Conservation (phyloP, 441 rosid genomes). For the Hura crepitans region DNA sequence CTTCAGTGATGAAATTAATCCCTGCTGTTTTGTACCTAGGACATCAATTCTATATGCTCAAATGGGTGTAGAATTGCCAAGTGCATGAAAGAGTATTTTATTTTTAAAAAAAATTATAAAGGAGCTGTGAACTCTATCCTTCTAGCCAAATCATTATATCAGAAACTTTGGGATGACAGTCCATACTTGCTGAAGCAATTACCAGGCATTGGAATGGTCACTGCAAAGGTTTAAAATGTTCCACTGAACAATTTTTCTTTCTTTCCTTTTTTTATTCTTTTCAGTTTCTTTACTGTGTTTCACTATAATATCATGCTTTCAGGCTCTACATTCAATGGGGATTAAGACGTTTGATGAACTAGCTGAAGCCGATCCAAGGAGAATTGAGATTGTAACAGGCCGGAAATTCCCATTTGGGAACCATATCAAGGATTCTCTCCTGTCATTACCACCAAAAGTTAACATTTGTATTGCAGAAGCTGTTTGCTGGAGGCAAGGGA, state of each 20-base stretch:
- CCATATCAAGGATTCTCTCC: constrained; percentile 87
- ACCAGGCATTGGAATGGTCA: constrained; percentile 98
- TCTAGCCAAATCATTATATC: constrained; percentile 84
- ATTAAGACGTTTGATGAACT: constrained; percentile 77
- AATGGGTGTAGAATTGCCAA: constrained; percentile 82
- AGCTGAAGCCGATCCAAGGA: constrained; percentile 91
- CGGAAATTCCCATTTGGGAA: constrained; percentile 93
- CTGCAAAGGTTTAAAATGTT: constrained; percentile 72
- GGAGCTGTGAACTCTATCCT: constrained; percentile 71
- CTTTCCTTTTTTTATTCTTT: neutral
- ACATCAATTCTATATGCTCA: constrained; percentile 72
- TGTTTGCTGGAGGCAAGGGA: constrained; percentile 56
- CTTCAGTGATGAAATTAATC: constrained; percentile 23
- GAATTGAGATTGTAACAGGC: constrained; percentile 91
- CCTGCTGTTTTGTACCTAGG: constrained; percentile 46
- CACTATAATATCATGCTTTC: constrained; percentile 19
- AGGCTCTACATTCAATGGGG: constrained; percentile 95
- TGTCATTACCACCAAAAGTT: constrained; percentile 81
- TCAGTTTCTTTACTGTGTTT: neutral
- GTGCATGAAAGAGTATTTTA: constrained; percentile 94
- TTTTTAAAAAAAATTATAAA: constrained; percentile 70
- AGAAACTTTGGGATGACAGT: constrained; percentile 96
- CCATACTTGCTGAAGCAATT: constrained; percentile 88
- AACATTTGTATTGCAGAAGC: constrained; percentile 57
- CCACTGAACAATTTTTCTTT: neutral